Evolutionary conservation across 2,329 filamentous ascomycete species (phyloP), one percentile per base, ranked within the genome.

Genomic region (Pseudogymnoascus sp.): DNA sequence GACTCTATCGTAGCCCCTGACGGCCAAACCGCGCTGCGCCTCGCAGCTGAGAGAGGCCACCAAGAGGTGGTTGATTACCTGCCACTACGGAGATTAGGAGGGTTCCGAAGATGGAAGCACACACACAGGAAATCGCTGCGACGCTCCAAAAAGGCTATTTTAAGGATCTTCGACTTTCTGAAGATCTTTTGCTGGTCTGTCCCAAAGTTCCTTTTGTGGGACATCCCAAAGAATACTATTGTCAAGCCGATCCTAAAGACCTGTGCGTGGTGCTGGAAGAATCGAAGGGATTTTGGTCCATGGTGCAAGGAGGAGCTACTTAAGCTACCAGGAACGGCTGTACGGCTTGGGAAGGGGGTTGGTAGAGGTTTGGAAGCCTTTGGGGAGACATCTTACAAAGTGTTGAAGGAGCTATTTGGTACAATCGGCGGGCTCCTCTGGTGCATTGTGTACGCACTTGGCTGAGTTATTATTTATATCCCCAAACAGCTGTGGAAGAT

Each of bases 1-100:
- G 79, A 81, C 67, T 68, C 71, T 1, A 60, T 79, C 4, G 70
- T 81, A 7, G 78, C 79, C 0, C 76, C 77, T 4, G 78, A 80
- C 61, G 80, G 79, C 0, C 75, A 79, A 60, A 72, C 77, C 0
- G 79, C 79, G 0, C 69, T 81, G 13, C 75, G 79, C 1, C 73
- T 82, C 0, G 79, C 80, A 0, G 77, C 77, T 0, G 64, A 67
- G 1, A 73, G 72, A 19, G 72, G 74, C 0, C 78, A 81, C 62
- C 69, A 74, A 15, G 78, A 80, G 7, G 70, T 81, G 2, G 78
- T 81, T 3, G 69, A 70, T 1, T 78, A 76, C 53, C 72, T 82
- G 1, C 79, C 79, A 0, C 44, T 66, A 0, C 70, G 77, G 0
- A 70, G 79, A 0, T 74, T 68, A 2, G 78, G 78, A 3, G 75